Evolutionary conservation across 2,329 filamentous ascomycete species (phyloP).

Genomic region (Cladophialophora psammophila): DNA sequence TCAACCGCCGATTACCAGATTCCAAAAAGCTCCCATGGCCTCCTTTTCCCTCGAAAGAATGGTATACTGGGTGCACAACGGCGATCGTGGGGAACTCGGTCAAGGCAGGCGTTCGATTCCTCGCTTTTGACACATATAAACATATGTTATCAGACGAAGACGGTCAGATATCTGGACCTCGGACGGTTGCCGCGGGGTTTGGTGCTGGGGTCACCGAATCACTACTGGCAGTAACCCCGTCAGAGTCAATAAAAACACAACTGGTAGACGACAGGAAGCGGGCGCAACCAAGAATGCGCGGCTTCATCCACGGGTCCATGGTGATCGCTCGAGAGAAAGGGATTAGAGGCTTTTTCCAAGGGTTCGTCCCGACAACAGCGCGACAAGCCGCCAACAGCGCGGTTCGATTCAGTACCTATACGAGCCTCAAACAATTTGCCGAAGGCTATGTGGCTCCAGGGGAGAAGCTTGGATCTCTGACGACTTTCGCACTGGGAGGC

Average conservation of each 20-base stretch:
- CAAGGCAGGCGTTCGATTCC: constrained; percentile 95
- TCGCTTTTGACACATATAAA: constrained; percentile 97
- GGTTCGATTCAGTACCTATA: constrained; percentile 89
- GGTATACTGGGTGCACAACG: constrained; percentile 98
- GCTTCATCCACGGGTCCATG: constrained; percentile 87
- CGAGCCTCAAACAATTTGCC: constrained; percentile 85
- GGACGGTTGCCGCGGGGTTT: constrained; percentile 91
- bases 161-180: constrained; percentile 87
- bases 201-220: constrained; percentile 95
- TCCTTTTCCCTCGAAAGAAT: constrained; percentile 81
- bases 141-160: constrained; percentile 78
- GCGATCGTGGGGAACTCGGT: constrained; percentile 95
- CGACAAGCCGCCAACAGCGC: constrained; percentile 95
- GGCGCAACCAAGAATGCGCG: constrained; percentile 82
- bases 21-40: constrained; percentile 93
- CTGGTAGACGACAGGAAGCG: constrained; percentile 96
- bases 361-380: constrained; percentile 92
- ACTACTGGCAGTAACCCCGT: constrained; percentile 90
- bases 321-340: constrained; percentile 90
- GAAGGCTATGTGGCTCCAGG: constrained; percentile 91
- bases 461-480: constrained; percentile 86
- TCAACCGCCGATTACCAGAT: constrained; percentile 82
- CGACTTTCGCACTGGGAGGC: constrained; percentile 90
- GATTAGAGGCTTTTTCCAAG: constrained; percentile 92
- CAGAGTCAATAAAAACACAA: constrained; percentile 98